These are phyloP conservation scores for Dacryopinax primogenitus DNA, from an alignment of 768 basidiomycete genomes.

Conservation along the genomic window DNA sequence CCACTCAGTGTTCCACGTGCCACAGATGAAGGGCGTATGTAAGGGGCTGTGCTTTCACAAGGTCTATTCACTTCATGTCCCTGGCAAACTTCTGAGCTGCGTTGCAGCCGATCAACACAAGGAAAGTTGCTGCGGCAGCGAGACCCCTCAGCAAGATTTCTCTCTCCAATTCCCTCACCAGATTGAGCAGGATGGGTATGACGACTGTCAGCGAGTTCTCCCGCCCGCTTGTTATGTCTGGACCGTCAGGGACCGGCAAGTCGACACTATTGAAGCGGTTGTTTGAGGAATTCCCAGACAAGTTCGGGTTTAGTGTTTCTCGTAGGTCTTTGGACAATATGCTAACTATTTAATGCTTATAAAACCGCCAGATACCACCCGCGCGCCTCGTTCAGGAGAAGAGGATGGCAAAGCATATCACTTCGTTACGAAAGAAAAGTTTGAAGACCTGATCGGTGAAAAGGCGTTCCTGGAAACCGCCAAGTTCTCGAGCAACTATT, in stretches of 20 bases:
- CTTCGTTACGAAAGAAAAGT: slow-evolving; percentile 61
- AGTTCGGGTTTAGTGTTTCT: slow-evolving; percentile 87
- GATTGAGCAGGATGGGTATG: neutral
- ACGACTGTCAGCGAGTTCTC: slow-evolving; percentile 12
- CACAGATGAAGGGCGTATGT: neutral
- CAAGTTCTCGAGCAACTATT: slow-evolving; percentile 82
- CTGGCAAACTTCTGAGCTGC: too few relatives aligned
- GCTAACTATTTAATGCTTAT: slow-evolving; percentile 6
- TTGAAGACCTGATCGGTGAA: slow-evolving; percentile 52
- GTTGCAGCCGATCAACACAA: neutral
- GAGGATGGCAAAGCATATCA: slow-evolving; percentile 72
- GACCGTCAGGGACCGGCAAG: slow-evolving; percentile 90
- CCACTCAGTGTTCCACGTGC: neutral
- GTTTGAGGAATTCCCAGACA: slow-evolving; percentile 65
- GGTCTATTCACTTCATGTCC: slow-evolving; percentile 3
- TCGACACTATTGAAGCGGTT: slow-evolving; percentile 76
- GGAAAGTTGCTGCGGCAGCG: neutral
- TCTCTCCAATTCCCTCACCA: neutral
- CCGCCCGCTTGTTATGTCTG: slow-evolving; percentile 76
- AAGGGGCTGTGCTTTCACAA: neutral
- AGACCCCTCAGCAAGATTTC: neutral
- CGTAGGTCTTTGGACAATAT: slow-evolving; percentile 39
- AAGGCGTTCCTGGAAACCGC: slow-evolving; percentile 88
- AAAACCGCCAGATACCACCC: slow-evolving; percentile 62
- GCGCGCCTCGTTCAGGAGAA: slow-evolving; percentile 70